A percentile compares a stretch with the other conserved stretches of the same genome.
Conservation (phyloP, 345 rosid species). For the Acer saccharum region DNA sequence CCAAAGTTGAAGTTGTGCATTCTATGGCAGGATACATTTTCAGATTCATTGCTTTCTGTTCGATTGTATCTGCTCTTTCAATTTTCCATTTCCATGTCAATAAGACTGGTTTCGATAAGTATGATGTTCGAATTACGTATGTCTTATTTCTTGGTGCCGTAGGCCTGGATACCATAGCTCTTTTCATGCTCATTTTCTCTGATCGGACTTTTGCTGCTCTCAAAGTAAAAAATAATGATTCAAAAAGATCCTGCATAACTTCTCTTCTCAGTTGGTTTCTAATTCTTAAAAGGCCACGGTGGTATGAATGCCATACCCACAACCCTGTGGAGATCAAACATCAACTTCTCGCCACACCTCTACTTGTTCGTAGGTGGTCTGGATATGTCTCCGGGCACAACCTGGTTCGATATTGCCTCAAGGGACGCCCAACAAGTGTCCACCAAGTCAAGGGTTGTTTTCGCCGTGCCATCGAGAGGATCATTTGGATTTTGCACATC, state of each 20-base stretch:
- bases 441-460: slow-evolving; percentile 25
- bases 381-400: slow-evolving; percentile 43
- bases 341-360: slow-evolving; percentile 7
- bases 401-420: slow-evolving; percentile 51
- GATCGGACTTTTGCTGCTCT: slow-evolving; percentile 51
- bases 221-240: background rate
- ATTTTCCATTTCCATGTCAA: no score
- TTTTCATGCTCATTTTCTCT: slow-evolving; percentile 52
- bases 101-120: no score
- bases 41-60: no score
- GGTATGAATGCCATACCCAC: background rate
- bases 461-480: background rate
- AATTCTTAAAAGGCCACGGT: background rate
- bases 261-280: background rate
- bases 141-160: slow-evolving; percentile 48
- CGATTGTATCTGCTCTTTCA: no score
- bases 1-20: slow-evolving; percentile 55
- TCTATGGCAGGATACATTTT: no score
- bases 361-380: slow-evolving; percentile 51
- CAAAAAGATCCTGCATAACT: background rate
- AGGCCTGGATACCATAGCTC: slow-evolving; percentile 44
- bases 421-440: slow-evolving; percentile 29
- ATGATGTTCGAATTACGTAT: slow-evolving; percentile 32
- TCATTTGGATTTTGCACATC: background rate
- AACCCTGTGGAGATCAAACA: background rate